Percentiles rank a stretch among this genome's conserved stretches.
Conservation (phyloP, 352 stramenopile species). For the Plasmopara viticola region DNA sequence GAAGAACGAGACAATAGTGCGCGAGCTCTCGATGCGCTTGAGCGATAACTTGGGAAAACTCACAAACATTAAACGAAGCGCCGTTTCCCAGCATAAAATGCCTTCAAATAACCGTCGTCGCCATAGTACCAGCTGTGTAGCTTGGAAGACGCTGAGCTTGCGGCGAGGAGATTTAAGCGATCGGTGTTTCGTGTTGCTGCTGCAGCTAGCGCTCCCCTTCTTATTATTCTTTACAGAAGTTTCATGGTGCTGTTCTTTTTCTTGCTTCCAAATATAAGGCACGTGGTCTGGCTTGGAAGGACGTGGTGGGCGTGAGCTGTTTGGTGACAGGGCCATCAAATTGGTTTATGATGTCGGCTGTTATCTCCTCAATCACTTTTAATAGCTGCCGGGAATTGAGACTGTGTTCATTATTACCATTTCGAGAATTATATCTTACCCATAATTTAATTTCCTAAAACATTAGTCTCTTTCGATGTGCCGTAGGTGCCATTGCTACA, state of each 20-base stretch:
- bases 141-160: constrained; percentile 16
- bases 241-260: too few species aligned
- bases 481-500: too few species aligned
- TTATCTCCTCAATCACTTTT: too few species aligned
- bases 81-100: constrained; percentile 58
- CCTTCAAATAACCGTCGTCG: constrained; percentile 55
- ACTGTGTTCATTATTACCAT: too few species aligned
- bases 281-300: constrained; percentile 13
- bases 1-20: constrained; percentile 71
- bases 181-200: constrained; percentile 10
- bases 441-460: too few species aligned
- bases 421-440: too few species aligned
- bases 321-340: constrained; percentile 13
- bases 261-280: constrained; percentile 11
- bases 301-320: constrained; percentile 10
- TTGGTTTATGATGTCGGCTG: constrained; percentile 10
- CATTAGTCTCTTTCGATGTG: too few species aligned
- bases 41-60: constrained; percentile 46
- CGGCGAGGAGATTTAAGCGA: background rate
- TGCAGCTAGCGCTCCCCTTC: background rate
- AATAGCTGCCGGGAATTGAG: too few species aligned
- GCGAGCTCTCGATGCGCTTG: constrained; percentile 35
- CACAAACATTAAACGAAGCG: constrained; percentile 57
- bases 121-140: constrained; percentile 32
- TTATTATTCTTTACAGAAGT: too few species aligned